These are phyloP conservation scores for Radiomyces spectabilis DNA, from an alignment of 192 early-diverging fungal species.

Conservation along the genomic window DNA sequence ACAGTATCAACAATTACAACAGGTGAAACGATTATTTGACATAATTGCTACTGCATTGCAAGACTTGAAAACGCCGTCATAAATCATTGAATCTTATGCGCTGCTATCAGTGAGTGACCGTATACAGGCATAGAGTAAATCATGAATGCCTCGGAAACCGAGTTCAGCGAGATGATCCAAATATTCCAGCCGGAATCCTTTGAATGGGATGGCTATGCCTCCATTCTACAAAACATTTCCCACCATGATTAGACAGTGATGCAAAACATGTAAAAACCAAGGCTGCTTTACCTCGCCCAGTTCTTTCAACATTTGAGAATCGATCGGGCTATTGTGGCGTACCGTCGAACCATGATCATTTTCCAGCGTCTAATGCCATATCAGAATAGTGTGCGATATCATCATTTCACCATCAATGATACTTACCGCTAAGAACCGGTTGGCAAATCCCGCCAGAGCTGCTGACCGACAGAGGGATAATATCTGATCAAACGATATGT, in stretches of 20 bases:
- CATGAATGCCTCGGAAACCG: slow-evolving; percentile 28
- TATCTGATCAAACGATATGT: neutral
- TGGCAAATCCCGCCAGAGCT: slow-evolving; percentile 29
- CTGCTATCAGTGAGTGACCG: slow-evolving; percentile 1
- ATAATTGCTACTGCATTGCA: no score
- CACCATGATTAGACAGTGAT: slow-evolving; percentile 7
- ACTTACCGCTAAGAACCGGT: slow-evolving; percentile 28
- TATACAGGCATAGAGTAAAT: slow-evolving; percentile 22
- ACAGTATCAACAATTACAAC: no score
- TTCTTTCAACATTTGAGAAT: slow-evolving; percentile 7
- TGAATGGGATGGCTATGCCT: slow-evolving; percentile 23
- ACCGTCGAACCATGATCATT: neutral
- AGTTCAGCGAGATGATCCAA: slow-evolving; percentile 24
- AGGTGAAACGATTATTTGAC: no score
- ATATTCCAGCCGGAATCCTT: slow-evolving; percentile 32
- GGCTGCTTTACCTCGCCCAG: neutral
- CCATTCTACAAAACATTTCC: slow-evolving; percentile 12
- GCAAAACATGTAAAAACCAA: no score
- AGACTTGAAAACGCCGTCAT: neutral
- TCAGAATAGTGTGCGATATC: neutral
- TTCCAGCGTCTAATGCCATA: neutral
- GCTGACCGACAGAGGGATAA: slow-evolving; percentile 33
- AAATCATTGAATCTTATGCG: neutral
- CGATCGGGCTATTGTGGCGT: neutral
- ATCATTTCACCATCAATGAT: neutral